Conservation (phyloP, 2,329 filamentous ascomycete genomes). For the Aureobasidium sp. region DNA sequence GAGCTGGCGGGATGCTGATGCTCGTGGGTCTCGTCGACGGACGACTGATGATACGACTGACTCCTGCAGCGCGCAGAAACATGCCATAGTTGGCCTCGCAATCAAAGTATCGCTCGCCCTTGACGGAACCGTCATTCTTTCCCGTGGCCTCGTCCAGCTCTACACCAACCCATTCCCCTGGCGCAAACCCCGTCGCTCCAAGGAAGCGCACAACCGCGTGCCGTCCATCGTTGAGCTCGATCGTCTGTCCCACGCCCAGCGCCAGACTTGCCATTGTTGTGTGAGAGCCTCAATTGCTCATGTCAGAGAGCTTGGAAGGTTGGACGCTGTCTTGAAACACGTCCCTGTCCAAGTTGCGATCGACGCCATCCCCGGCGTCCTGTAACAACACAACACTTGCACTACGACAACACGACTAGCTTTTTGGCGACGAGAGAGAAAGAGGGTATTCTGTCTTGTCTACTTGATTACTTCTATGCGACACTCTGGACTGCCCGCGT, state of each 20-base stretch:
- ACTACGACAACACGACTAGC: neutral
- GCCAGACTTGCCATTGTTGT: constrained; percentile 25
- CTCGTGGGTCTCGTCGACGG: neutral
- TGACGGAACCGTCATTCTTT: constrained; percentile 90
- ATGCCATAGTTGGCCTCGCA: constrained; percentile 68
- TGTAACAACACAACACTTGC: neutral
- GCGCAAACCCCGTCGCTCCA: constrained; percentile 71
- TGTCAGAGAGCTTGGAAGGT: neutral
- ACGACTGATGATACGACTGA: constrained; percentile 44
- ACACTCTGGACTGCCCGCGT: constrained; percentile 18
- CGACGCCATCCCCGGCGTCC: neutral
- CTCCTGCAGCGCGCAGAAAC: constrained; percentile 71
- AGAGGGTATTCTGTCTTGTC: neutral
- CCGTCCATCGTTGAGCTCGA: constrained; percentile 73
- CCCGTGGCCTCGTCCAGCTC: constrained; percentile 75
- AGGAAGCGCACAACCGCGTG: constrained; percentile 73
- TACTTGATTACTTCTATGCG: neutral
- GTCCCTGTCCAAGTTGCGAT: neutral
- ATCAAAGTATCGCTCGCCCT: constrained; percentile 82
- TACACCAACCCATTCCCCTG: constrained; percentile 82
- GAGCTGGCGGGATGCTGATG: neutral
- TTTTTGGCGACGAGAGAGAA: neutral
- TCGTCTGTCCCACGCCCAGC: constrained; percentile 57
- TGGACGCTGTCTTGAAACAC: neutral
- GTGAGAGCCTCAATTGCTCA: neutral